These are phyloP conservation scores for Periglandula ipomoeae DNA, from an alignment of 2,329 filamentous ascomycete genomes.

Conservation along the genomic window DNA sequence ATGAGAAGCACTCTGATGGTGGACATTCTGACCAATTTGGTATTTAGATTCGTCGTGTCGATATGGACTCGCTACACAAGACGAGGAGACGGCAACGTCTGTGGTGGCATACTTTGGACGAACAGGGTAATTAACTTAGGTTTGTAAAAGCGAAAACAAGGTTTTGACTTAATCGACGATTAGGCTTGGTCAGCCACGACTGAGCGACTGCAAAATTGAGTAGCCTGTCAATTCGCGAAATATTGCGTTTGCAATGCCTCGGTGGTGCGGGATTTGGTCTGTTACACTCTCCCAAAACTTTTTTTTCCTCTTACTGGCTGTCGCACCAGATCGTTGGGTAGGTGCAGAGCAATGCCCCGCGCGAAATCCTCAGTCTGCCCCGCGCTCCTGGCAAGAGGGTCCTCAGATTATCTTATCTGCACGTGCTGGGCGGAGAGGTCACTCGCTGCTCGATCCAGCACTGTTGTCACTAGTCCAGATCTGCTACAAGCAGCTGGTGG, in stretches of 20 bases:
- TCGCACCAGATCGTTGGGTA: too few species aligned
- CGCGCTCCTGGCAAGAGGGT: neutral
- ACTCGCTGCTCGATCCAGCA: too few species aligned
- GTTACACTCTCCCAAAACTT: neutral
- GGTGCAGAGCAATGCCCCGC: too few species aligned
- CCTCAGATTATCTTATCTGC: constrained; percentile 1
- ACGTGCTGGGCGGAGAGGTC: neutral
- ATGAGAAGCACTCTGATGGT: constrained; percentile 69
- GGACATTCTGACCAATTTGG: constrained; percentile 15
- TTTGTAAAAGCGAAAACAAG: too few species aligned
- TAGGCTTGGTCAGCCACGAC: neutral
- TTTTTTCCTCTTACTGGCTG: neutral
- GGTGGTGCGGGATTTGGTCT: neutral
- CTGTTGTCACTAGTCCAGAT: too few species aligned
- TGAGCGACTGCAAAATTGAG: neutral
- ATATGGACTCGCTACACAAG: too few species aligned
- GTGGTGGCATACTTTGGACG: too few species aligned
- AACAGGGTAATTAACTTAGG: too few species aligned
- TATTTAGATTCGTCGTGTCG: neutral
- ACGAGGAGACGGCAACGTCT: neutral
- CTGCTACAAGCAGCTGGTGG: too few species aligned
- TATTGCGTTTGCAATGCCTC: neutral
- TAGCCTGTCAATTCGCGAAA: neutral
- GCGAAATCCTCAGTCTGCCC: neutral
- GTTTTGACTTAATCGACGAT: neutral